Base-by-base conservation (phyloP, 2,329 filamentous ascomycete genomes). In the Fusarium zealandicum region DNA sequence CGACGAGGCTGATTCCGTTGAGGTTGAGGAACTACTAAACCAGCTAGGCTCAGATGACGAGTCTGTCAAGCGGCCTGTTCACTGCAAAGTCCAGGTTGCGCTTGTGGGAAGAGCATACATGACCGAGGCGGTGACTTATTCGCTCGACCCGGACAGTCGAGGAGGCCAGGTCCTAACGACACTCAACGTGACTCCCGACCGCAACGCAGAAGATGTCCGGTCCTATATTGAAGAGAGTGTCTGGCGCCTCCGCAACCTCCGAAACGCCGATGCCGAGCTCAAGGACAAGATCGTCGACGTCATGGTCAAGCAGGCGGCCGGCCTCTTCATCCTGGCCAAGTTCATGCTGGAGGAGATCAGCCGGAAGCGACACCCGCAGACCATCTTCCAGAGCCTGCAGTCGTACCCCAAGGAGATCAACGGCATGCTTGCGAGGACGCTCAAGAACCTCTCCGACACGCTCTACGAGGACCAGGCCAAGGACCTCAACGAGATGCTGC, bases 281-380 rank as follows among this genome's bases (percentile, higher is more conserved):
- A 68, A 73, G 52, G 58, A 72, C 12, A 70, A 75, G 27, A 72
- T 81, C 4, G 69, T 77, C 3, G 63, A 73, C 3, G 73, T 71
- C 7, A 72, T 81, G 64, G 70, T 71, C 4, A 70, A 70, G 6
- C 74, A 76, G 16, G 78, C 78, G 1, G 75, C 78, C 16, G 79
- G 78, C 0, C 72, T 81, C 14, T 81, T 81, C 57, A 78, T 81
- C 16, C 72, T 79, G 38, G 79, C 78, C 39, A 76, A 80, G 49
- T 75, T 80, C 37, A 81, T 81, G 78, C 50, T 83, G 3, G 76
- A 76, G 5, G 80, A 83, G 41, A 68, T 81, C 3, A 74, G 72
- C 17, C 75, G 76, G 27, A 75, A 80, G 50, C 70, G 73, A 3
- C 78, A 80, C 36, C 76, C 78, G 0, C 71, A 74, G 6, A 76